Percentiles rank a stretch among this genome's conserved stretches.
phyloP scores from a whole-genome alignment of 176 grass and related monocot species.

The Bromus sterilis region DNA sequence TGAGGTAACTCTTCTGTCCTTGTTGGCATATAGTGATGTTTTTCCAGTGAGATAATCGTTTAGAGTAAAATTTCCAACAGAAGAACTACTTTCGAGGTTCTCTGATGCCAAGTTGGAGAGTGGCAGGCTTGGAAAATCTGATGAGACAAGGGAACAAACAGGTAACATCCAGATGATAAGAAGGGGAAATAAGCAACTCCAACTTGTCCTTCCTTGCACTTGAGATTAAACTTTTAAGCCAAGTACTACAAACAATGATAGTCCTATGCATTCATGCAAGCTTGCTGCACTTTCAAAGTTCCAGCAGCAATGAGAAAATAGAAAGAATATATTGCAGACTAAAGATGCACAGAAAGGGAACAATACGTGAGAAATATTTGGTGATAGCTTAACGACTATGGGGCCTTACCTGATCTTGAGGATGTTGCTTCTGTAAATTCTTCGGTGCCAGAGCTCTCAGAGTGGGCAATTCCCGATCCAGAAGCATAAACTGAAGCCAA shows the following conservation, averaged over 20 bases:
- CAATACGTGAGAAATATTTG: not conserved
- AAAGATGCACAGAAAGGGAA: not conserved
- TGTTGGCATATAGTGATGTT: not conserved
- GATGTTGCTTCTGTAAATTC: not conserved
- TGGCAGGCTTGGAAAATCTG: not conserved
- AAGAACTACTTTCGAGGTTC: not conserved
- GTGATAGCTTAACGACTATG: not conserved
- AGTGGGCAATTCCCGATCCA: not conserved
- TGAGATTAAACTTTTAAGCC: not conserved
- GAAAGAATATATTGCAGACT: not conserved
- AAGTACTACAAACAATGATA: not conserved
- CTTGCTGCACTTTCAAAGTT: not conserved
- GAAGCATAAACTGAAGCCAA: slow-evolving; percentile 26
- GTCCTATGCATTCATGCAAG: not conserved
- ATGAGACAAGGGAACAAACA: not conserved
- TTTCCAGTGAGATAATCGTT: not conserved
- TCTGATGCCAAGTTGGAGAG: not conserved
- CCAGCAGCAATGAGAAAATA: not conserved
- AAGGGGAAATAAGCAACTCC: not conserved
- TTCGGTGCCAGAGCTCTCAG: not conserved
- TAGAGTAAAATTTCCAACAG: not conserved
- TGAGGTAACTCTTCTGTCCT: not conserved
- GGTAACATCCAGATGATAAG: slow-evolving; percentile 3
- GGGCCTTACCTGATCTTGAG: slow-evolving; percentile 18
- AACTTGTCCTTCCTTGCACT: not conserved